Percentiles rank a stretch among this genome's conserved stretches.
These are phyloP conservation scores for Cladosporium sp. DNA, from an alignment of 2,329 filamentous ascomycete genomes.

Conservation along the genomic window DNA sequence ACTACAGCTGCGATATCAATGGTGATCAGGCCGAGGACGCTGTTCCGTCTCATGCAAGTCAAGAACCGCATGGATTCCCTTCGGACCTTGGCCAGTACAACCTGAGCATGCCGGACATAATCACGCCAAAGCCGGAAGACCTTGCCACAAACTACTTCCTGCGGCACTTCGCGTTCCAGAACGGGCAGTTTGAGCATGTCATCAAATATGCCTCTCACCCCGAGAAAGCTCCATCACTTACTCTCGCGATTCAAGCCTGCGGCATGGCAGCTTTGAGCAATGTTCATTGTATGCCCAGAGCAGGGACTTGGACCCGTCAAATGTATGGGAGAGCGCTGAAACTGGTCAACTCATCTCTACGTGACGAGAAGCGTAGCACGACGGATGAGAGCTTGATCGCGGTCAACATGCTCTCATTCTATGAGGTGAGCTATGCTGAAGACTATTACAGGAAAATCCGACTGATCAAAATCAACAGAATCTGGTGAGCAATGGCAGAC, in stretches of 20 bases:
- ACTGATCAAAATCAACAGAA: slow-evolving; percentile 15
- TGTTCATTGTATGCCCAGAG: slow-evolving; percentile 19
- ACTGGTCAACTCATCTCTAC: slow-evolving; percentile 29
- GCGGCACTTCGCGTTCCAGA: not conserved
- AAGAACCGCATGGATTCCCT: not conserved
- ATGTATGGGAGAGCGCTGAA: slow-evolving; percentile 28
- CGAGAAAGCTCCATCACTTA: slow-evolving; percentile 22
- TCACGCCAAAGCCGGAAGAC: not conserved
- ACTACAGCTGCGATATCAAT: not conserved
- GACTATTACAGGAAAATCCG: not conserved
- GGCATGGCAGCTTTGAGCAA: slow-evolving; percentile 30
- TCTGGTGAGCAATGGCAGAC: slow-evolving; percentile 26
- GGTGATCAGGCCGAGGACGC: not conserved
- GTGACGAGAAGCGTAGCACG: slow-evolving; percentile 25
- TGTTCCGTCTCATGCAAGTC: not conserved
- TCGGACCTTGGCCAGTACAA: not conserved
- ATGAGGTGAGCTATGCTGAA: slow-evolving; percentile 27
- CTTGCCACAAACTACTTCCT: not conserved
- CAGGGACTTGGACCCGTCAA: slow-evolving; percentile 21
- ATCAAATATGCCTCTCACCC: slow-evolving; percentile 14
- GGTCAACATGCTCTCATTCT: slow-evolving; percentile 34
- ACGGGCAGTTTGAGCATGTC: slow-evolving; percentile 27
- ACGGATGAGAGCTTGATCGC: slow-evolving; percentile 33
- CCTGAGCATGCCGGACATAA: not conserved
- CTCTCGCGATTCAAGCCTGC: slow-evolving; percentile 27